Conservation (phyloP, 2,329 filamentous ascomycete species). For the Alternaria sp. region DNA sequence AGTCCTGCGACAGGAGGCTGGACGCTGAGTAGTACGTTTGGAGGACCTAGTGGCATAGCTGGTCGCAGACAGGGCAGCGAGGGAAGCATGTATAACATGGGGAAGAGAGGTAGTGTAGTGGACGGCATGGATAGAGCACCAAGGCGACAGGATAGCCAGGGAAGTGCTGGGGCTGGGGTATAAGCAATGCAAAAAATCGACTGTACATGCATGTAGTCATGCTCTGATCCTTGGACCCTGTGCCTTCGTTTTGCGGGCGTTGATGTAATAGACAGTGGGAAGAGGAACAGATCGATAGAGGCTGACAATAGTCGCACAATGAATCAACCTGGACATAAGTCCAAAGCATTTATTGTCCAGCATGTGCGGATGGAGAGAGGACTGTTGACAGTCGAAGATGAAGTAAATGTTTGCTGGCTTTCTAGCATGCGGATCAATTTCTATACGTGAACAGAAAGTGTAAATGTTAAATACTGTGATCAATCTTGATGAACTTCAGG, state of each 20-base stretch:
- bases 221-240: not conserved
- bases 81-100: slow-evolving; percentile 26
- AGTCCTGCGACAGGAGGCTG: slow-evolving; percentile 40
- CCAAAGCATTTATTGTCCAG: not conserved
- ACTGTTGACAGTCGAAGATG: not conserved
- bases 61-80: slow-evolving; percentile 41
- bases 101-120: slow-evolving; percentile 29
- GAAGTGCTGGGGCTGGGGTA: slow-evolving; percentile 20
- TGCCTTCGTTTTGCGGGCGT: not conserved
- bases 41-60: slow-evolving; percentile 31
- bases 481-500: too few species aligned
- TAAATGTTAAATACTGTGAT: too few species aligned
- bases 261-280: not conserved
- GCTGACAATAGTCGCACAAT: not conserved
- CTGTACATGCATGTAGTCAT: not conserved
- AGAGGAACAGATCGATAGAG: fast-evolving
- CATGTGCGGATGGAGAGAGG: not conserved
- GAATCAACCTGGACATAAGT: not conserved
- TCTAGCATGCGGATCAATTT: too few species aligned
- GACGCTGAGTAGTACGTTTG: slow-evolving; percentile 28
- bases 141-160: slow-evolving; percentile 28
- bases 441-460: too few species aligned
- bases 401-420: not conserved
- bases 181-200: not conserved
- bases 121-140: slow-evolving; percentile 27